Conservation (phyloP, 108 stramenopile genomes). For the Nitzschia inconspicua region DNA sequence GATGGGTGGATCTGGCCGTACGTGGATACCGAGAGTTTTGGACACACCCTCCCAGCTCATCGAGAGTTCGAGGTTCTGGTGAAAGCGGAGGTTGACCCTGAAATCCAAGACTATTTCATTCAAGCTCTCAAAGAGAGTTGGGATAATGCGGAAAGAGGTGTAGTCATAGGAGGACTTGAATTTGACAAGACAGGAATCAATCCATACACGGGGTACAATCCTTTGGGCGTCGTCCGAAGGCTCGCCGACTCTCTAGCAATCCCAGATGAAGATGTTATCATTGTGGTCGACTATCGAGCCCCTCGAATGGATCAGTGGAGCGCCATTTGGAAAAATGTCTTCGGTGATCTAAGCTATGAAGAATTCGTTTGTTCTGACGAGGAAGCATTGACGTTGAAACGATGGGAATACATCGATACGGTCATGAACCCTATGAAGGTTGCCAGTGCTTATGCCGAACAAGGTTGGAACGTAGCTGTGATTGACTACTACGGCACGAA, state of each 20-base stretch:
- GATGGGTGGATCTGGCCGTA: slow-evolving; percentile 8
- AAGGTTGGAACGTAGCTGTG: slow-evolving; percentile 8
- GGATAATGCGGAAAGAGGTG: neutral
- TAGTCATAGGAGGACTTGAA: slow-evolving; percentile 14
- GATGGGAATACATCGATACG: slow-evolving; percentile 10
- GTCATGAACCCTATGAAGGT: slow-evolving; percentile 22
- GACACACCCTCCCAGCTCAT: neutral
- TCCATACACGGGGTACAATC: slow-evolving; percentile 9
- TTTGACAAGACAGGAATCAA: slow-evolving; percentile 14
- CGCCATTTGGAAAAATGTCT: slow-evolving; percentile 2
- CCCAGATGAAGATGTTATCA: neutral
- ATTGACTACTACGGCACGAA: slow-evolving; percentile 13
- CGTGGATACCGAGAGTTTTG: neutral
- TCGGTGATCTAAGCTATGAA: neutral
- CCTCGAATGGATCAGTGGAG: slow-evolving; percentile 21
- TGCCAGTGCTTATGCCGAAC: neutral
- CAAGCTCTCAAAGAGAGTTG: neutral
- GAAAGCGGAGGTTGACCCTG: neutral
- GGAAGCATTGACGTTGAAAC: neutral
- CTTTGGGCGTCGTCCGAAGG: neutral
- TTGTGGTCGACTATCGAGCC: slow-evolving; percentile 11
- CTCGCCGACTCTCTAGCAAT: slow-evolving; percentile 1
- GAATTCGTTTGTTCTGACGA: slow-evolving; percentile 3
- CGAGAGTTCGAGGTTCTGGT: slow-evolving; percentile 1
- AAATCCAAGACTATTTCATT: neutral